Conservation (phyloP, 2,329 filamentous ascomycete species). For the Fusarium xyrophilum region DNA sequence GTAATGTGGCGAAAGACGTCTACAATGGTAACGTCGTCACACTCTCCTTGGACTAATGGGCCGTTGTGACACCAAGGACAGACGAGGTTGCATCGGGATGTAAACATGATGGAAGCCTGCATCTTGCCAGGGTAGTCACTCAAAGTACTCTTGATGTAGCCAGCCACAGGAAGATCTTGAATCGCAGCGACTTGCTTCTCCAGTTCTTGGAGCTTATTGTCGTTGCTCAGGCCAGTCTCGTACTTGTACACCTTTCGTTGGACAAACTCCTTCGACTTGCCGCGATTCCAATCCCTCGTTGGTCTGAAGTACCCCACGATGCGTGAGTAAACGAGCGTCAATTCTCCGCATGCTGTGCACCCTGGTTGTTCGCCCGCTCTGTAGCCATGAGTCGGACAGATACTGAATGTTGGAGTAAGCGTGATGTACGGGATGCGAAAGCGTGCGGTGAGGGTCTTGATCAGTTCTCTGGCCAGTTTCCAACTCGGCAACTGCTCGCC, state of each 20-base stretch:
- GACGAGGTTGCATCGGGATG: slow-evolving; percentile 32
- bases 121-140: slow-evolving; percentile 37
- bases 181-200: slow-evolving; percentile 21
- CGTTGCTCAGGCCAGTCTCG: background rate
- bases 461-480: slow-evolving; percentile 29
- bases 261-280: slow-evolving; percentile 32
- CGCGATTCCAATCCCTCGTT: slow-evolving; percentile 35
- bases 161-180: slow-evolving; percentile 26
- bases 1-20: slow-evolving; percentile 32
- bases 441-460: slow-evolving; percentile 30
- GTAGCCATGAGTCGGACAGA: slow-evolving; percentile 33
- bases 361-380: slow-evolving; percentile 25
- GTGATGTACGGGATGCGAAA: slow-evolving; percentile 37
- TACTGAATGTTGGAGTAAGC: slow-evolving; percentile 36
- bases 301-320: slow-evolving; percentile 37
- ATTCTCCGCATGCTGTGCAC: slow-evolving; percentile 13
- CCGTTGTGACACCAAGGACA: slow-evolving; percentile 40
- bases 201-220: background rate
- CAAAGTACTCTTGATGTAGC: slow-evolving; percentile 33
- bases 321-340: slow-evolving; percentile 33
- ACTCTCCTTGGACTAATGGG: slow-evolving; percentile 23
- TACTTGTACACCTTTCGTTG: slow-evolving; percentile 30
- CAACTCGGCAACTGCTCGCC: slow-evolving; percentile 31
- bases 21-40: slow-evolving; percentile 15
- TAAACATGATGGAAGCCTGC: slow-evolving; percentile 38